Evolutionary conservation across 2,329 filamentous ascomycete species (phyloP), one percentile per base, ranked within the genome.

Genomic region (Volutella citrinella): DNA sequence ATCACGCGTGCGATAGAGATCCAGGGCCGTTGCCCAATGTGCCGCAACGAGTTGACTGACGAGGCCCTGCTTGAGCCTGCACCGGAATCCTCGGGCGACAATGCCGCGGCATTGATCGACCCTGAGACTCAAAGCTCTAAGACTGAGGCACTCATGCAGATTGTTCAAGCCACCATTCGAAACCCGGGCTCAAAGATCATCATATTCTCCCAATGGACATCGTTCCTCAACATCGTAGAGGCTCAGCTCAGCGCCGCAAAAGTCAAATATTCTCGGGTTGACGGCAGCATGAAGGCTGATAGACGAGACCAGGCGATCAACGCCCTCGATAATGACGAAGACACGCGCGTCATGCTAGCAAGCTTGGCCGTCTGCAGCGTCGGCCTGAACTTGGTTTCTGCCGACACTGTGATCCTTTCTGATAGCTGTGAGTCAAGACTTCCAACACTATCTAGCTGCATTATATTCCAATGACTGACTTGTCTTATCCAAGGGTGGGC

Each of bases 21-120:
- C 2, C 87, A 93, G 54, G 74, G 82, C 34, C 88, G 84, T 57
- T 95, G 90, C 42, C 90, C 89, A 0, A 82, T 95, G 74, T 95
- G 89, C 52, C 82, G 87, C 14, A 79, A 82, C 6, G 65, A 77
- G 20, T 74, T 94, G 12, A 66, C 72, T 10, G 72, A 80, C 35
- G 69, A 68, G 2, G 66, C 74, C 4, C 67, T 76, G 0, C 74
- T 93, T 0, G 84, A 80, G 19, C 83, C 87, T 2, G 74, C 78
- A 1, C 70, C 73, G 3, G 76, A 82, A 33, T 61, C 63, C 6
- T 54, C 67, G 4, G 64, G 64, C 14, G 65, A 68, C 2, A n/a
- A n/a, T n/a, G 65, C 69, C 7, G 54, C 33, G 6, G 29, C 61
- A 4, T 66, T 71, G 16, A 73, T 80, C 6, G 78, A 90, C 47